Evolutionary conservation across 768 basidiomycete species (phyloP).

Genomic region (Neoboletus magnificus): DNA sequence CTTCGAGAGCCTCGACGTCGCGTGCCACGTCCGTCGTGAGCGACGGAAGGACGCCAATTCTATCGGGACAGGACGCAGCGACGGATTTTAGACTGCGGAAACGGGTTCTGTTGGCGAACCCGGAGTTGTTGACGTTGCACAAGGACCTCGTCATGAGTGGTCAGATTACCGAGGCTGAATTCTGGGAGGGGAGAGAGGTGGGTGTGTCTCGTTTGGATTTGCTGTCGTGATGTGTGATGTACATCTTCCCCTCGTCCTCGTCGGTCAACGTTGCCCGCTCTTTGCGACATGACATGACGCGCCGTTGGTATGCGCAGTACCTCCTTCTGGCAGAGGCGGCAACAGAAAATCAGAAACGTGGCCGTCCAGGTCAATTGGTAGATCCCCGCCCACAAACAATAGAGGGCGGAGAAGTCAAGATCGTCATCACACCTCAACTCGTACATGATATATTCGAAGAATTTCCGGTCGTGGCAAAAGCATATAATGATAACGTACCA

Average conservation of each 20-base stretch:
- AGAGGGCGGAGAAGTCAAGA: constrained; percentile 83
- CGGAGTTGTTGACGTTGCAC: constrained; percentile 78
- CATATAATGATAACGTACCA: constrained; percentile 91
- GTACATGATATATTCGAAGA: constrained; percentile 97
- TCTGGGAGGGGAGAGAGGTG: constrained; percentile 97
- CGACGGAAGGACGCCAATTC: constrained; percentile 49
- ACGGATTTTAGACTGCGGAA: constrained; percentile 74
- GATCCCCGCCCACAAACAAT: constrained; percentile 85
- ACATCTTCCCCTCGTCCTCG: not conserved
- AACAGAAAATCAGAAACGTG: constrained; percentile 68
- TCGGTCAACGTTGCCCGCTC: not conserved
- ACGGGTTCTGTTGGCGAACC: constrained; percentile 72
- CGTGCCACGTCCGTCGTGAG: constrained; percentile 63
- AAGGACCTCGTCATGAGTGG: constrained; percentile 82
- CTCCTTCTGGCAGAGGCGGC: constrained; percentile 74
- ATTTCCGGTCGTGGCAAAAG: constrained; percentile 91
- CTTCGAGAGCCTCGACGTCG: constrained; percentile 50
- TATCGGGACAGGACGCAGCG: constrained; percentile 56
- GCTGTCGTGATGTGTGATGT: constrained; percentile 3
- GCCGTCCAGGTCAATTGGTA: constrained; percentile 82
- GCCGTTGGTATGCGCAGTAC: constrained; percentile 44
- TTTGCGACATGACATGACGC: not conserved
- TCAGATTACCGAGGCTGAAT: constrained; percentile 88
- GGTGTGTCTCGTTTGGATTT: constrained; percentile 3
- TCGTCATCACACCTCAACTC: constrained; percentile 85